A percentile compares a stretch with the other conserved stretches of the same genome.
phyloP scores from a whole-genome alignment of 2,329 filamentous ascomycete genomes.

The Onygena corvina region DNA sequence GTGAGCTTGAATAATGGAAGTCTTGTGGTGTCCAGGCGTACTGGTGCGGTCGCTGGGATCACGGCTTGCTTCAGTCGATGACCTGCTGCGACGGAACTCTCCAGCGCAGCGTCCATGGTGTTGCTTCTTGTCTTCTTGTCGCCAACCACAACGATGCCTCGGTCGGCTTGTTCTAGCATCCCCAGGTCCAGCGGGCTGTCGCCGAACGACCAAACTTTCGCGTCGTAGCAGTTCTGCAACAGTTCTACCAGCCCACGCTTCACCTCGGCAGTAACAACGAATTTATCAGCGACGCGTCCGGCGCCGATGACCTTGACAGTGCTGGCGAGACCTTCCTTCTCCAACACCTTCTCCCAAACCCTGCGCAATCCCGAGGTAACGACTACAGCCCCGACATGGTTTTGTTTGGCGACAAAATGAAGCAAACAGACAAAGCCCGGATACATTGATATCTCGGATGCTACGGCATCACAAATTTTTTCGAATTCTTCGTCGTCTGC shows the following conservation, averaged over 20 bases:
- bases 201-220: slow-evolving; percentile 47
- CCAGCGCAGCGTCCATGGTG: slow-evolving; percentile 41
- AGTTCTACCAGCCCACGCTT: slow-evolving; percentile 40
- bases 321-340: slow-evolving; percentile 31
- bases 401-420: slow-evolving; percentile 18
- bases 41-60: slow-evolving; percentile 30
- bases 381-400: slow-evolving; percentile 38
- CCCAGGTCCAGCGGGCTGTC: slow-evolving; percentile 47
- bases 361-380: slow-evolving; percentile 44
- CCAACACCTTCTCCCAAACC: slow-evolving; percentile 47
- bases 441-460: slow-evolving; percentile 33
- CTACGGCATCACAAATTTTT: slow-evolving; percentile 35
- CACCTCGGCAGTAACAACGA: slow-evolving; percentile 40
- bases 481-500: slow-evolving; percentile 33
- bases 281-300: slow-evolving; percentile 36
- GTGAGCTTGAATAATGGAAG: slow-evolving; percentile 35
- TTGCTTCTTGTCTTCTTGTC: slow-evolving; percentile 37
- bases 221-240: slow-evolving; percentile 26
- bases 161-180: slow-evolving; percentile 45
- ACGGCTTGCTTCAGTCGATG: slow-evolving; percentile 39
- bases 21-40: slow-evolving; percentile 32
- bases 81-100: slow-evolving; percentile 31
- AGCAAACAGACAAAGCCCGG: slow-evolving; percentile 41
- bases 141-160: slow-evolving; percentile 46
- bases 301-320: slow-evolving; percentile 43